A percentile compares a stretch with the other conserved stretches of the same genome.
These are phyloP conservation scores for Sisymbrium irio DNA, from an alignment of 345 rosid species.

Conservation along the genomic window DNA sequence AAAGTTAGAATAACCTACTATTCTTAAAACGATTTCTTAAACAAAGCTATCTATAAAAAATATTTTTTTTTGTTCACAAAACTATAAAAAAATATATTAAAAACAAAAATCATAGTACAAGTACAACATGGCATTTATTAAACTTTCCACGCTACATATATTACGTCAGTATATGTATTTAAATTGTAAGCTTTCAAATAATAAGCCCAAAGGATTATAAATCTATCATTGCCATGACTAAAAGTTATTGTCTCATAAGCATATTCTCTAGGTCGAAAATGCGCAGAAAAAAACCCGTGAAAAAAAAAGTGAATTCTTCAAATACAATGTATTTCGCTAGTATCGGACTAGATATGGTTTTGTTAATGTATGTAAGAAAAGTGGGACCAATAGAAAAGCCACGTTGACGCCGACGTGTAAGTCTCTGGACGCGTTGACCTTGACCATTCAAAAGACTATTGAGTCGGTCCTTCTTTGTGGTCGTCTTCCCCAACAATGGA, in stretches of 20 bases:
- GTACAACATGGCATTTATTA: not conserved
- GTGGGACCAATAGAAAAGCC: slow-evolving; percentile 10
- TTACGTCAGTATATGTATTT: not conserved
- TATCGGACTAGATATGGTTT: slow-evolving; percentile 13
- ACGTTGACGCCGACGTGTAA: slow-evolving; percentile 38
- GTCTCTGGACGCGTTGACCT: slow-evolving; percentile 32
- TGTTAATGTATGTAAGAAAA: not conserved
- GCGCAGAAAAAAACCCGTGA: not conserved
- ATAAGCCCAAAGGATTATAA: not conserved
- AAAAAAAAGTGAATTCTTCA: not conserved
- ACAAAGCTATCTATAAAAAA: no score
- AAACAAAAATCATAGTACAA: no score
- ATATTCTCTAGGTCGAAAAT: not conserved
- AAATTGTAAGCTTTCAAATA: not conserved
- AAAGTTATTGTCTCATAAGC: not conserved
- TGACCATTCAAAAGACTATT: slow-evolving; percentile 28
- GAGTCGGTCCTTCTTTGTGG: slow-evolving; percentile 18
- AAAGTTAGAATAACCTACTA: not conserved
- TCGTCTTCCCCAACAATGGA: slow-evolving; percentile 27
- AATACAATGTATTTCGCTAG: slow-evolving; percentile 28
- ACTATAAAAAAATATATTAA: no score
- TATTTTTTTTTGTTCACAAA: no score
- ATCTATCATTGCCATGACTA: not conserved
- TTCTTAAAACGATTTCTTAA: not conserved
- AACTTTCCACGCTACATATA: not conserved